A percentile compares a stretch with the other conserved stretches of the same genome.
These are phyloP conservation scores for Ophiostoma ips DNA, from an alignment of 2,329 filamentous ascomycete species.

Conservation along the genomic window DNA sequence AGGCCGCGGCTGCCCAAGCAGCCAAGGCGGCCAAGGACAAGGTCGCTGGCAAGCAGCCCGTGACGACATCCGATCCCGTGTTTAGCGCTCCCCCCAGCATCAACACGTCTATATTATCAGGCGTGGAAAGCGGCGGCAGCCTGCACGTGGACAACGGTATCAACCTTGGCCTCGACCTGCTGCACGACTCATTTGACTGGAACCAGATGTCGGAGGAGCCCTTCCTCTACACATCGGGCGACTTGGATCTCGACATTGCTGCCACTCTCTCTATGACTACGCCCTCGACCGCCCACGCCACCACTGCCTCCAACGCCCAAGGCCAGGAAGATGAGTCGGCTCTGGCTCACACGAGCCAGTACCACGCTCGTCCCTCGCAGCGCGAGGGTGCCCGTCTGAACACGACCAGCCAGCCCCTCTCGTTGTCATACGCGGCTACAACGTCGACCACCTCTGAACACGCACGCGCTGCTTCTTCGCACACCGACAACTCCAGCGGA, in stretches of 20 bases:
- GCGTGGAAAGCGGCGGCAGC: slow-evolving; percentile 2
- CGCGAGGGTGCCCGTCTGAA: not conserved
- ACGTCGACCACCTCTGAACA: not conserved
- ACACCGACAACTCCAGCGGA: not conserved
- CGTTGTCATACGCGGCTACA: not conserved
- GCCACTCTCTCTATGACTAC: slow-evolving; percentile 2
- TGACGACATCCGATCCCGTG: slow-evolving; percentile 1
- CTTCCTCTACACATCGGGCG: slow-evolving; percentile 4
- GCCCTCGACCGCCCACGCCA: not conserved
- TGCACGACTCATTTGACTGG: slow-evolving; percentile 11
- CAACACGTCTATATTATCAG: not conserved
- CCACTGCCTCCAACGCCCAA: not conserved
- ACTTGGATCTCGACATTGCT: slow-evolving; percentile 5
- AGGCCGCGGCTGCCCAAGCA: slow-evolving; percentile 2
- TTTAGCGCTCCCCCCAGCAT: not conserved
- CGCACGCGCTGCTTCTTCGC: not conserved
- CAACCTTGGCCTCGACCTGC: not conserved
- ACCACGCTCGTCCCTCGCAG: not conserved
- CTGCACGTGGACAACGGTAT: not conserved
- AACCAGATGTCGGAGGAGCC: not conserved
- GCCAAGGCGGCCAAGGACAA: slow-evolving; percentile 8
- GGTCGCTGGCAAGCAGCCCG: slow-evolving; percentile 9
- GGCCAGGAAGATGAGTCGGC: not conserved
- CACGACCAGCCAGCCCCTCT: not conserved
- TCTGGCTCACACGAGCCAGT: not conserved